Conservation (phyloP, 371 early-diverging fungal species). For the Homolaphlyctis polyrhiza region DNA sequence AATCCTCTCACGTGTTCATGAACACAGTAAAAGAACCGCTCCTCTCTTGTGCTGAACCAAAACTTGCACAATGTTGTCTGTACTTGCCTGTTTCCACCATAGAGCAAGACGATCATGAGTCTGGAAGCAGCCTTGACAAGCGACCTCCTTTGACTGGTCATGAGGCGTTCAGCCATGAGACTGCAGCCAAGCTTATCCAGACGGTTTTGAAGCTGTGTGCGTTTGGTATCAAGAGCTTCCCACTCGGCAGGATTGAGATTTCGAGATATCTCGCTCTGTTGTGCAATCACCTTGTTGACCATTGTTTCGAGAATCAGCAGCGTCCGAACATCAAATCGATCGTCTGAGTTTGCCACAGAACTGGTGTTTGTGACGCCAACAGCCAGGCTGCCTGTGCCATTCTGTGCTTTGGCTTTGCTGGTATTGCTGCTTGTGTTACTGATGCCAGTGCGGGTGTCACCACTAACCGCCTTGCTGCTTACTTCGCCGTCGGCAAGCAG, state of each 20-base stretch:
- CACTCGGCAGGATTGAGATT: slow-evolving; percentile 19
- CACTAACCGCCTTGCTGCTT: neutral
- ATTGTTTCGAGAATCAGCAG: slow-evolving; percentile 22
- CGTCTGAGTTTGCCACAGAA: too few relatives aligned
- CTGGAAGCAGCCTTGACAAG: slow-evolving; percentile 40
- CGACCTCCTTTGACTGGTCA: slow-evolving; percentile 36
- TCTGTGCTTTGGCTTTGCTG: too few relatives aligned
- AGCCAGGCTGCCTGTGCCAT: neutral
- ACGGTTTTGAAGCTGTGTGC: slow-evolving; percentile 36
- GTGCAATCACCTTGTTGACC: slow-evolving; percentile 12
- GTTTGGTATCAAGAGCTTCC: slow-evolving; percentile 28
- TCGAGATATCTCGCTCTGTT: slow-evolving; percentile 11
- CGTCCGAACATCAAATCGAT: slow-evolving; percentile 24
- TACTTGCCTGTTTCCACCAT: slow-evolving; percentile 52
- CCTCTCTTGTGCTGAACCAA: slow-evolving; percentile 44
- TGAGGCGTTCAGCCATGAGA: slow-evolving; percentile 44
- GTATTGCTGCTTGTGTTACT: too few relatives aligned
- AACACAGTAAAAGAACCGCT: slow-evolving; percentile 53
- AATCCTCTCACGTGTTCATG: slow-evolving; percentile 36
- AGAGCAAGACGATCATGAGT: slow-evolving; percentile 42
- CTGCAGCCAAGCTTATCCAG: slow-evolving; percentile 49
- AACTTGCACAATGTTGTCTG: slow-evolving; percentile 41
- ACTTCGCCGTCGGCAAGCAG: neutral
- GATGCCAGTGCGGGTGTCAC: too few relatives aligned
- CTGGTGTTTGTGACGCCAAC: neutral